Evolutionary conservation across 768 basidiomycete species (phyloP).

Genomic region (Boletellus sp.): DNA sequence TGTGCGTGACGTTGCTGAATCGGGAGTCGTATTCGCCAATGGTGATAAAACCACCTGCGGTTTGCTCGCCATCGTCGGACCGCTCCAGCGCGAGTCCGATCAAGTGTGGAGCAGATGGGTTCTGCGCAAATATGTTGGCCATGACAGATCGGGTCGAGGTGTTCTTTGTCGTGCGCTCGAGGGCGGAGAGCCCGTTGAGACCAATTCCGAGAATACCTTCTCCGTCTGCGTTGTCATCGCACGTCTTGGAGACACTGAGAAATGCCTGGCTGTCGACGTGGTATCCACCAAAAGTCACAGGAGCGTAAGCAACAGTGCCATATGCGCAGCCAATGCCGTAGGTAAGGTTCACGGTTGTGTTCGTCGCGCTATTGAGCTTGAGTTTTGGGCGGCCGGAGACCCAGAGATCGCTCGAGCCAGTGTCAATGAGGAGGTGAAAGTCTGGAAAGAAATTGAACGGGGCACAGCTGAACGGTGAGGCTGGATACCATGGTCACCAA

Average conservation of each 20-base stretch:
- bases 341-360: slow-evolving; percentile 27
- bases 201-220: slow-evolving; percentile 30
- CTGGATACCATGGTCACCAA: slow-evolving; percentile 28
- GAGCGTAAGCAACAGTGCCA: slow-evolving; percentile 35
- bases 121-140: slow-evolving; percentile 38
- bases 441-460: slow-evolving; percentile 12
- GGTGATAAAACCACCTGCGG: slow-evolving; percentile 38
- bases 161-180: slow-evolving; percentile 19
- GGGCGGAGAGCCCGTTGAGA: slow-evolving; percentile 21
- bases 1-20: slow-evolving; percentile 28
- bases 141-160: slow-evolving; percentile 30
- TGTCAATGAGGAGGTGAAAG: slow-evolving; percentile 27
- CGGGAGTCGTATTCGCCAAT: slow-evolving; percentile 41
- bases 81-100: slow-evolving; percentile 42
- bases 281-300: slow-evolving; percentile 36
- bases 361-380: slow-evolving; percentile 28
- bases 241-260: slow-evolving; percentile 18
- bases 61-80: slow-evolving; percentile 38
- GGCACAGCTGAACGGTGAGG: neutral
- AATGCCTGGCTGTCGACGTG: slow-evolving; percentile 27
- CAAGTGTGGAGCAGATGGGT: slow-evolving; percentile 35
- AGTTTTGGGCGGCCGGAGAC: slow-evolving; percentile 19
- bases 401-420: slow-evolving; percentile 32
- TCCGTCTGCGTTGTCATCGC: slow-evolving; percentile 5
- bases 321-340: slow-evolving; percentile 39